Evolutionary conservation across 2,329 filamentous ascomycete genomes (phyloP), one percentile per base, ranked within the genome.

Genomic region (Sporothrix pallida): DNA sequence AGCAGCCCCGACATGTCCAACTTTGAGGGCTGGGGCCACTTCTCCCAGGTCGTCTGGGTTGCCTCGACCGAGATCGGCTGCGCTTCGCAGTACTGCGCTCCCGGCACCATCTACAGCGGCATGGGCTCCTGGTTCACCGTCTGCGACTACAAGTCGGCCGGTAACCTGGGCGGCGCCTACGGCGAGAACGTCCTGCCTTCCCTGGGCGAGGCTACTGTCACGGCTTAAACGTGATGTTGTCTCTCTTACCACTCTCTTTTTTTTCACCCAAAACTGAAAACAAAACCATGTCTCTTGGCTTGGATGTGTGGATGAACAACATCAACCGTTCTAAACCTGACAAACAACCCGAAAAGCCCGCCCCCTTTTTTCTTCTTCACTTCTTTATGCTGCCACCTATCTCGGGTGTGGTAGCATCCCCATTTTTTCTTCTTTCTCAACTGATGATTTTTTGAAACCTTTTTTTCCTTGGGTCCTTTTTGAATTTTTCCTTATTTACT

Each of bases 121-220:
- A 81, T 89, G 84, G 86, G 86, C 52, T 83, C 90, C n/a, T 90
- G 88, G 83, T 94, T 89, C 86, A 95, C 92, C 44, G 93, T 97
- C 79, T 97, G 94, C 91, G 95, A 97, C 88, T 97, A 97, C 85
- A 85, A 84, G 77, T 87, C 90, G 75, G 84, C 42, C 87, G 87
- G 87, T 77, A 89, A 90, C 81, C 82, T 86, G 63, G 84, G 81
- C 58, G 87, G 87, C 75, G 75, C 79, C 44, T 89, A 88, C 76
- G 85, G 78, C 74, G 75, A 75, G 13, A 89, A 90, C 79, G 86
- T 90, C 52, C 78, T 84, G 68, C 76, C 78, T 54, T 83, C 87
- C 52, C 78, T 82, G 67, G 81, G 81, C 74, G 77, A 83, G 75
- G 70, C 79, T 60, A 76, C 77, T 20, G 78, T 83, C 65, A 69